Conservation (phyloP, 176 grass and related monocot species). For the Ananas comosus region DNA sequence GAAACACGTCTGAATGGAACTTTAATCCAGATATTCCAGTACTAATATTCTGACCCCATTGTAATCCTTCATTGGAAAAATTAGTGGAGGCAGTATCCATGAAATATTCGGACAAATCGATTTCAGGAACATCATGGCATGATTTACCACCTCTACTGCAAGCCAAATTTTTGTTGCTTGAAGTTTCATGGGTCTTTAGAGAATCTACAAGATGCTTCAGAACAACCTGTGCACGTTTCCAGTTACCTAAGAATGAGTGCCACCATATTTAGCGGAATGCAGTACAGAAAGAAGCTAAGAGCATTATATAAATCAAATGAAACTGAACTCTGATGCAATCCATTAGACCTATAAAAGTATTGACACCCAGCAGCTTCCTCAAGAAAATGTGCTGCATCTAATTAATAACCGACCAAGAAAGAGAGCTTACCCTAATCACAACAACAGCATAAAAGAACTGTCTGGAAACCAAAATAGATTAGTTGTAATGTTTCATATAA, state of each 20-base stretch:
- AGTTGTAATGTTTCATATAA: background rate
- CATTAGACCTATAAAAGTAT: background rate
- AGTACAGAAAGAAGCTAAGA: background rate
- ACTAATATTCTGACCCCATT: conserved; percentile 58
- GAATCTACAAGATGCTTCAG: conserved; percentile 63
- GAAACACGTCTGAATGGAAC: conserved; percentile 39
- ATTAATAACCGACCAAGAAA: background rate
- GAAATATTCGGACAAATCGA: conserved; percentile 56
- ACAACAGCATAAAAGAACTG: background rate
- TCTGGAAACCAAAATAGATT: background rate
- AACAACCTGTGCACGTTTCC: conserved; percentile 54
- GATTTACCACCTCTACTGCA: conserved; percentile 31
- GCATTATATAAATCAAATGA: background rate
- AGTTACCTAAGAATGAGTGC: conserved; percentile 46
- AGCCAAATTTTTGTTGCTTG: conserved; percentile 3
- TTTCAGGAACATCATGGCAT: conserved; percentile 36
- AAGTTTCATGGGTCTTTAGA: conserved; percentile 36
- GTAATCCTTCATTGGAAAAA: conserved; percentile 46
- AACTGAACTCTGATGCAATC: background rate
- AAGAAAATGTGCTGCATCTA: background rate
- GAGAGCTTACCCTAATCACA: background rate
- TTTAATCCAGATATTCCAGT: conserved; percentile 34
- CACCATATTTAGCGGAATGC: background rate
- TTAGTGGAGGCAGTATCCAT: conserved; percentile 26
- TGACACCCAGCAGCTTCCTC: background rate